Percentiles rank a stretch among this genome's conserved stretches.
These are phyloP conservation scores for apple (Malus domestica) DNA, from an alignment of 306 rosid genomes.

Conservation along the genomic window DNA sequence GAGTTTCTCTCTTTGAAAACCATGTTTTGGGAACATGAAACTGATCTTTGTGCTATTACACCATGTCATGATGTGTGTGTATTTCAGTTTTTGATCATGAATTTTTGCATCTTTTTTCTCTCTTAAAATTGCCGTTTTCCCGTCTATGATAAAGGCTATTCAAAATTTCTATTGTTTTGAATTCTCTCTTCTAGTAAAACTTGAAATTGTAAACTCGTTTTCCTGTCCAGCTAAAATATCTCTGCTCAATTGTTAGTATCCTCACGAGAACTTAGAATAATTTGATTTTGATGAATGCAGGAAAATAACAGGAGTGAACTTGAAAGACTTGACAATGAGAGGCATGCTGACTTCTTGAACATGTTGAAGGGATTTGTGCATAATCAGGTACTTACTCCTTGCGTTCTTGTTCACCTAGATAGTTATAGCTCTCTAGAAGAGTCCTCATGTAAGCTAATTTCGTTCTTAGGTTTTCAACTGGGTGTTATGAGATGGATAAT, in stretches of 20 bases:
- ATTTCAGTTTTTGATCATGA: background rate
- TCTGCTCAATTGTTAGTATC: background rate
- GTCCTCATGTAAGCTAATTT: background rate
- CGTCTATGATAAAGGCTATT: background rate
- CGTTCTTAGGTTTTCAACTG: background rate
- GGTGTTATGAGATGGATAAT: background rate
- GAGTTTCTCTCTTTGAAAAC: background rate
- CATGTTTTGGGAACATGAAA: background rate
- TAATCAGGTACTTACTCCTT: conserved; percentile 59
- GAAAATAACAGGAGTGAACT: conserved; percentile 89
- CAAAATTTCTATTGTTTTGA: background rate
- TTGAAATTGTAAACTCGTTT: background rate
- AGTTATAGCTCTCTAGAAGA: background rate
- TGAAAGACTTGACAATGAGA: conserved; percentile 79
- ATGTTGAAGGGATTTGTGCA: conserved; percentile 92
- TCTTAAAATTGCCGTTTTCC: too few species aligned
- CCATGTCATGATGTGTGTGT: background rate
- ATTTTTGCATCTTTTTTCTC: background rate
- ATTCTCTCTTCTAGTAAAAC: background rate
- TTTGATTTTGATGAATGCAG: conserved; percentile 38
- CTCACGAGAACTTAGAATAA: background rate
- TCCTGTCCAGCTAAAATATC: background rate
- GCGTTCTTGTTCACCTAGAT: background rate
- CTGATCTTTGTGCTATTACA: background rate
- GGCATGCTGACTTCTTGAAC: conserved; percentile 61